Base-by-base conservation (phyloP, 75 land plant genomes). In the Cunninghamia lanceolata region DNA sequence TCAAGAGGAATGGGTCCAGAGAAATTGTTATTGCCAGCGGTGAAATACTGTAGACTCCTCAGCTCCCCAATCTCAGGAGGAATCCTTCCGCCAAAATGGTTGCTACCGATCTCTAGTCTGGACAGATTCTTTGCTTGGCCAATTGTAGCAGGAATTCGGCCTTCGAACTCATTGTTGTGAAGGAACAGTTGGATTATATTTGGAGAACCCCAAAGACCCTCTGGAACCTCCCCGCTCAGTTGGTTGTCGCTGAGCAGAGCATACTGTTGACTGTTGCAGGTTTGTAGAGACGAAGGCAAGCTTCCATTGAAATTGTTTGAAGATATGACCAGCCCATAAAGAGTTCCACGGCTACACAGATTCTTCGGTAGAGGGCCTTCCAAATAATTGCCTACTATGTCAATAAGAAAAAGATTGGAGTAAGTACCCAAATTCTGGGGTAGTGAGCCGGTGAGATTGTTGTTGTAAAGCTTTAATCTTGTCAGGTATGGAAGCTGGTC, bases 221-320 rank as follows among this genome's bases (percentile, higher is more conserved):
- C 73, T 16, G 92, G 92, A 17, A 92, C 85, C 43, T 16, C 35
- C 47, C 92, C 92, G 34, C 83, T 86, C 35, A 92, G 85, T 32
- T 43, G 36, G 77, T 92, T 92, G 9, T 82, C n/a, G 15, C 39
- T 87, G 86, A 35, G 89, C 83, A 54, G 89, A 85, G 83, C 91
- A 85, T 42, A 74, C 32, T 53, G 34, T 9, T 90, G 87, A 36
- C 38, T 16, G 28, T 25, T 32, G 38, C 38, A 73, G 35, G 1
- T 0, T 34, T 35, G 11, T 11, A 73, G 10, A 34, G 36, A 73
- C 4, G 68, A 63, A 30, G 32, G 35, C 38, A 73, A 73, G 76
- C 36, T 73, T 13, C 38, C 76, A 9, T 73, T 73, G 32, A 73
- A 73, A 73, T 32, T 73, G 35, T 73, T 73, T 9, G 76, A 73